Conservation (phyloP, 116 monocot species). For the Cymodocea nodosa region DNA sequence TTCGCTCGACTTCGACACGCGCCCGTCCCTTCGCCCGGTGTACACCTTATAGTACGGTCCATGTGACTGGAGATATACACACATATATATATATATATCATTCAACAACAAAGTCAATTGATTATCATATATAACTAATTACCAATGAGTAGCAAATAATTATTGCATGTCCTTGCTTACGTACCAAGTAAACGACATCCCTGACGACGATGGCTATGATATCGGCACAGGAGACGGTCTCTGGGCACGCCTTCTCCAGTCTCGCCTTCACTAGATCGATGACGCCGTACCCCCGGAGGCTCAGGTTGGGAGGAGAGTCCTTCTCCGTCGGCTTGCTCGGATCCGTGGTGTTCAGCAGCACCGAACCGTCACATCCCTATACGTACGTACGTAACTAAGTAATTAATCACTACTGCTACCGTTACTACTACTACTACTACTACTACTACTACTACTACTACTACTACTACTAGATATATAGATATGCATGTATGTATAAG, state of each 20-base stretch:
- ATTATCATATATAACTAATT: no score
- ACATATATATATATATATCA: no score
- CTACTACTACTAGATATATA: no score
- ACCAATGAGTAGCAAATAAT: no score
- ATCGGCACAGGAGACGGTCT: constrained; percentile 60
- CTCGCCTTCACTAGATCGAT: constrained; percentile 49
- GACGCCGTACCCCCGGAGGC: constrained; percentile 32
- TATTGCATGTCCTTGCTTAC: no score
- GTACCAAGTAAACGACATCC: constrained; percentile 44
- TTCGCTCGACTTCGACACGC: constrained; percentile 3
- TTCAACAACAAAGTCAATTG: no score
- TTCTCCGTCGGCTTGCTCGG: constrained; percentile 9
- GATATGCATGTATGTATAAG: background rate
- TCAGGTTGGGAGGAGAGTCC: constrained; percentile 10
- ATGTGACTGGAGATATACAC: background rate
- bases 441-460: no score
- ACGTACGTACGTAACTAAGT: background rate
- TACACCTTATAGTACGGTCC: constrained; percentile 5
- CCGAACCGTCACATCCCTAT: constrained; percentile 17
- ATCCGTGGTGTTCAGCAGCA: constrained; percentile 11
- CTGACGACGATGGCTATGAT: constrained; percentile 47
- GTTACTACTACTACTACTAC: no score
- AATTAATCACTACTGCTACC: background rate
- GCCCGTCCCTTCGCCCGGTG: constrained; percentile 11
- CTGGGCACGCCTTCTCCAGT: constrained; percentile 54